phyloP scores from a whole-genome alignment of 2,329 filamentous ascomycete genomes.

The Diaporthe citri region DNA sequence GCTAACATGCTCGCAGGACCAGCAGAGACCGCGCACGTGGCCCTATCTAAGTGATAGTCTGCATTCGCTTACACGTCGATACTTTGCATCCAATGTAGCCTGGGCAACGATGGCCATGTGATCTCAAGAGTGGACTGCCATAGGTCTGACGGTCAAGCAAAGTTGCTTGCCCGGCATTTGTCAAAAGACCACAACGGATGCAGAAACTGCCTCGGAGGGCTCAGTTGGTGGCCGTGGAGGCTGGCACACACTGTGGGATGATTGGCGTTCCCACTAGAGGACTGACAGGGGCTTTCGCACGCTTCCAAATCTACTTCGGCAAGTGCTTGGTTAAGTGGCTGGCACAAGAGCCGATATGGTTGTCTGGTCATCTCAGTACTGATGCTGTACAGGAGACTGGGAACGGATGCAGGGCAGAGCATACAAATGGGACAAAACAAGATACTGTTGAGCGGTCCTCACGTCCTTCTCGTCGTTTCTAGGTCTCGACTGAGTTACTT shows the following conservation, averaged over 20 bases:
- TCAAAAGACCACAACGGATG: too few relatives aligned
- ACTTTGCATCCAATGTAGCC: too few relatives aligned
- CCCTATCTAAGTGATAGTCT: background rate
- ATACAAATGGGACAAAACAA: background rate
- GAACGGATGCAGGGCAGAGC: background rate
- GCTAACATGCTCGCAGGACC: conserved; percentile 11
- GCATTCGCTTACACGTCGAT: background rate
- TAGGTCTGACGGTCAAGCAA: background rate
- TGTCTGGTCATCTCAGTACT: background rate
- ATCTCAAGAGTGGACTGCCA: background rate
- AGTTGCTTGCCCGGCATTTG: background rate
- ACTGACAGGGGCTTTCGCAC: background rate
- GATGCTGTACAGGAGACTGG: background rate
- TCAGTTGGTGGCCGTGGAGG: background rate
- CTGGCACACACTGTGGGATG: background rate
- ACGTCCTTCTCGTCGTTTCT: background rate
- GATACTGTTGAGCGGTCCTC: background rate
- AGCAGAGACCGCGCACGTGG: background rate
- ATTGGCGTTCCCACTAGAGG: background rate
- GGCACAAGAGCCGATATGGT: background rate
- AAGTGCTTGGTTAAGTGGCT: background rate
- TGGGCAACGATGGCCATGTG: background rate
- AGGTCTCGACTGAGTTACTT: too few relatives aligned
- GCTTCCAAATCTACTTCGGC: background rate
- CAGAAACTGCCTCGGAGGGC: background rate